Conservation (phyloP, 495 filamentous ascomycete species). For the Niebla homalea region DNA sequence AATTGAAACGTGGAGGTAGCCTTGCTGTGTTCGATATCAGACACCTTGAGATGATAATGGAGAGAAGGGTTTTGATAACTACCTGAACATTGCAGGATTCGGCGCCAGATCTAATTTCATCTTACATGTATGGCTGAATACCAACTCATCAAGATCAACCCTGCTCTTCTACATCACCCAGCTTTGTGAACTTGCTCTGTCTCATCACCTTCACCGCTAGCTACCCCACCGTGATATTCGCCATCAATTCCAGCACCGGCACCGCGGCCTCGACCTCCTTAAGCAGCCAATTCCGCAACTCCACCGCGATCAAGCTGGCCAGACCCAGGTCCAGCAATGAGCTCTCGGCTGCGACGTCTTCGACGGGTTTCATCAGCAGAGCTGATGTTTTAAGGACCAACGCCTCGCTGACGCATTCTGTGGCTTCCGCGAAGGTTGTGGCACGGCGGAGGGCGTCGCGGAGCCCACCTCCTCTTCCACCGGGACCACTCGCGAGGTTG, state of each 20-base stretch:
- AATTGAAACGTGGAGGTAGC: too few relatives aligned
- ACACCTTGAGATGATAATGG: too few relatives aligned
- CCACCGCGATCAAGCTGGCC: constrained; percentile 29
- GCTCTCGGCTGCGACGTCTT: constrained; percentile 4
- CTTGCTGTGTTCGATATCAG: too few relatives aligned
- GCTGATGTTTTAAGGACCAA: neutral
- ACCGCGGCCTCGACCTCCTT: constrained; percentile 21
- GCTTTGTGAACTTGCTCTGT: neutral
- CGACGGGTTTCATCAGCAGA: neutral
- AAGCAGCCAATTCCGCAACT: constrained; percentile 29
- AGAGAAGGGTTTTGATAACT: too few relatives aligned
- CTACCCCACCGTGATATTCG: neutral
- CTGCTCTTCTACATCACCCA: neutral
- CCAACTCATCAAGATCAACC: too few relatives aligned
- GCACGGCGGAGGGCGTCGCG: neutral
- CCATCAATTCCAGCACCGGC: constrained; percentile 26
- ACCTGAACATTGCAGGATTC: too few relatives aligned
- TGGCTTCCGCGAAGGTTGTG: neutral
- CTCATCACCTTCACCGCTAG: constrained; percentile 1
- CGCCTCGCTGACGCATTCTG: neutral
- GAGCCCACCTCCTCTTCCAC: neutral
- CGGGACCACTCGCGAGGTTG: too few relatives aligned
- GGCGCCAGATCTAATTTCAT: too few relatives aligned
- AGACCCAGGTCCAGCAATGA: constrained; percentile 20
- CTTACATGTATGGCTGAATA: too few relatives aligned